phyloP scores from a whole-genome alignment of 768 basidiomycete species.

The Serpula lacrymans region DNA sequence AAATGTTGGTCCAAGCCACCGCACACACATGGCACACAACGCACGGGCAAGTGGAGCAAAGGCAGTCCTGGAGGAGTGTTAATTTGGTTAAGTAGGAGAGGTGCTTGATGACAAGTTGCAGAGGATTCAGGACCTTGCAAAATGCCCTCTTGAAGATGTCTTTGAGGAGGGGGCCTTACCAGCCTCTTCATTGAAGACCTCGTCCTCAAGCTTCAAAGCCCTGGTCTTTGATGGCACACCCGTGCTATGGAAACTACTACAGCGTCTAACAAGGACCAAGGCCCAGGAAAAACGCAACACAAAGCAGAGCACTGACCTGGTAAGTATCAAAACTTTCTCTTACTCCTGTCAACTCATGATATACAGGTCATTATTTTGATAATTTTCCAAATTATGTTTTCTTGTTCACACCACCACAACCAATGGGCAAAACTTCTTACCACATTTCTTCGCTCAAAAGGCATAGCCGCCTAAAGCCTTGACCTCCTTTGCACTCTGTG shows the following conservation, averaged over 20 bases:
- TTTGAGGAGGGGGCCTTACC: not conserved
- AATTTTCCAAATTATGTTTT: conserved; percentile 25
- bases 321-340: conserved; percentile 3
- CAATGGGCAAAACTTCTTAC: conserved; percentile 30
- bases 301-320: conserved; percentile 18
- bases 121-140: conserved; percentile 5
- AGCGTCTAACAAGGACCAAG: conserved; percentile 5
- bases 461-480: conserved; percentile 33
- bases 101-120: conserved; percentile 15
- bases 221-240: conserved; percentile 9
- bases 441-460: conserved; percentile 35
- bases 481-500: conserved; percentile 34
- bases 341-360: not conserved
- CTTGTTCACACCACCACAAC: conserved; percentile 21
- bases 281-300: conserved; percentile 10
- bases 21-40: too few relatives aligned
- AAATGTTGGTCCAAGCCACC: conserved; percentile 26
- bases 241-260: conserved; percentile 10
- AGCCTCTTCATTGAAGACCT: conserved; percentile 5
- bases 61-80: conserved; percentile 16
- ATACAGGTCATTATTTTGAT: conserved; percentile 21
- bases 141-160: conserved; percentile 12
- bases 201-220: conserved; percentile 3
- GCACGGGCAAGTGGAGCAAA: too few relatives aligned
- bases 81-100: conserved; percentile 5